Conservation (phyloP, 2,329 filamentous ascomycete genomes). For the Aspergillus pseudoviridinutans region DNA sequence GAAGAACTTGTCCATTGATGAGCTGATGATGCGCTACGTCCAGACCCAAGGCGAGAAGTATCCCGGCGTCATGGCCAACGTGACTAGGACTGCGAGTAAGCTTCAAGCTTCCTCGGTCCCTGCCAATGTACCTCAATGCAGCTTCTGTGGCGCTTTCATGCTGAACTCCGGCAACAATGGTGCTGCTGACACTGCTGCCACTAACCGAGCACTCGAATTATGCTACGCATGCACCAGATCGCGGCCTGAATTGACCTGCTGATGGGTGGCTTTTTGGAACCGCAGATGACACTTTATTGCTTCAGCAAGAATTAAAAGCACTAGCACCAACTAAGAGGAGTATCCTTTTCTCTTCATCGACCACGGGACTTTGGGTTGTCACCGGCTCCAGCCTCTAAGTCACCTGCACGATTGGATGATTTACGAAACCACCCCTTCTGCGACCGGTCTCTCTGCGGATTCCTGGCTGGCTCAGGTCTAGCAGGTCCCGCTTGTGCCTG, state of each 20-base stretch:
- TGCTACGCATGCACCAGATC: conserved; percentile 46
- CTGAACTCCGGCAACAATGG: conserved; percentile 56
- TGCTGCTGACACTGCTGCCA: conserved; percentile 40
- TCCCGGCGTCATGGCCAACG: conserved; percentile 89
- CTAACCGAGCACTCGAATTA: conserved; percentile 47
- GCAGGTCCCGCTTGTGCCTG: conserved; percentile 18
- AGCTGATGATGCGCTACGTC: conserved; percentile 87
- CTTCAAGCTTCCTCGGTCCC: conserved; percentile 49
- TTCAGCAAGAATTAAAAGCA: neutral
- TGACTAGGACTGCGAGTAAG: conserved; percentile 87
- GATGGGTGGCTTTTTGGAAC: conserved; percentile 3
- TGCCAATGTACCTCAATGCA: conserved; percentile 47
- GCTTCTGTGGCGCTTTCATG: conserved; percentile 66
- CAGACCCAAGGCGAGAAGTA: conserved; percentile 79
- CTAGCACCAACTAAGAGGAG: neutral
- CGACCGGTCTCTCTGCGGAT: conserved; percentile 20
- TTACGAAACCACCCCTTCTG: conserved; percentile 29
- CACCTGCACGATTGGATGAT: conserved; percentile 20
- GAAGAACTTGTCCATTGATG: conserved; percentile 76
- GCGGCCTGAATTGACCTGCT: conserved; percentile 24
- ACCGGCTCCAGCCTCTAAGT: conserved; percentile 28
- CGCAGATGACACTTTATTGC: neutral
- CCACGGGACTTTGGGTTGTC: conserved; percentile 16
- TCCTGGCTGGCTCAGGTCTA: conserved; percentile 21
- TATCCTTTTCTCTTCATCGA: conserved; percentile 4